These are phyloP conservation scores for Blastocystis hominis DNA, from an alignment of 352 stramenopile species.

Conservation along the genomic window DNA sequence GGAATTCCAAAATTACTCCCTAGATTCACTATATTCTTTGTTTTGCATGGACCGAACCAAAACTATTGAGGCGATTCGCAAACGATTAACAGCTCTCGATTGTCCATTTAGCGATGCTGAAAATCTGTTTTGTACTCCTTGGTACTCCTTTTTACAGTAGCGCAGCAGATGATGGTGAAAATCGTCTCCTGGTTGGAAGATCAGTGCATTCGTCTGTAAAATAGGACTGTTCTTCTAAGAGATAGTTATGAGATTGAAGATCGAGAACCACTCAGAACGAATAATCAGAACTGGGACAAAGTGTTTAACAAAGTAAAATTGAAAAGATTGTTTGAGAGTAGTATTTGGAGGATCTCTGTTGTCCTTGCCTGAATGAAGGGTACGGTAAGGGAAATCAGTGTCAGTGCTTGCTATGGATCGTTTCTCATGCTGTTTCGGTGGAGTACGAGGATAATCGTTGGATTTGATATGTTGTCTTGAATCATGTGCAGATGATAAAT, in stretches of 20 bases:
- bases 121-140: background rate
- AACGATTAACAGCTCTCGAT: background rate
- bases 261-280: background rate
- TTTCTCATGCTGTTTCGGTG: slow-evolving; percentile 23
- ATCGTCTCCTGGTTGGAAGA: slow-evolving; percentile 37
- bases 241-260: slow-evolving; percentile 15
- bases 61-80: slow-evolving; percentile 11
- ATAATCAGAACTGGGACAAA: background rate
- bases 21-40: background rate
- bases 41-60: slow-evolving; percentile 10
- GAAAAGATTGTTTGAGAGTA: background rate
- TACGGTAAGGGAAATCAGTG: slow-evolving; percentile 9
- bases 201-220: slow-evolving; percentile 49
- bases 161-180: slow-evolving; percentile 12
- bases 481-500: background rate
- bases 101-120: background rate
- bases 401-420: slow-evolving; percentile 34
- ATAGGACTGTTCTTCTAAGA: background rate
- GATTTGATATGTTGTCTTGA: background rate
- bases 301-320: background rate
- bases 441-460: slow-evolving; percentile 46
- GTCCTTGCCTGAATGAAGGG: background rate
- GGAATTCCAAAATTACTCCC: background rate
- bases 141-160: background rate
- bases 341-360: slow-evolving; percentile 11